These are phyloP conservation scores for Wickerhamomyces sp. DNA, from an alignment of 1,139 yeast genomes.

Conservation along the genomic window DNA sequence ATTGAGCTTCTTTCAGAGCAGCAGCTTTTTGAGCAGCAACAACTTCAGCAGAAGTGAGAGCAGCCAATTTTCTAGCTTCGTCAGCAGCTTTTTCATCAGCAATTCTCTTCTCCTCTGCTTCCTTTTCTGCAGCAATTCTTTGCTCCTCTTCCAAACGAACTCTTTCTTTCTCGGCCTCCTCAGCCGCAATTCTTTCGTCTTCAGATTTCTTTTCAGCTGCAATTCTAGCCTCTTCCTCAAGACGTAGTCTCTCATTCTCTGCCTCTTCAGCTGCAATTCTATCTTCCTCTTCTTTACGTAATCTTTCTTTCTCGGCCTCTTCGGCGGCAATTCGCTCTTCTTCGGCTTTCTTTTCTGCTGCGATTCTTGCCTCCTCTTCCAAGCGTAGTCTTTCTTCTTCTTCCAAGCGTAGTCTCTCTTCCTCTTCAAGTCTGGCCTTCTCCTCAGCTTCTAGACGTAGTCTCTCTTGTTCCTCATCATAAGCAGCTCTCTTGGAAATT, in stretches of 20 bases:
- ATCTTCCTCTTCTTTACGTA: too few relatives aligned
- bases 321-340: constrained; percentile 5
- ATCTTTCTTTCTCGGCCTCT: constrained; percentile 8
- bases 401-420: constrained; percentile 8
- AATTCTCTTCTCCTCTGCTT: constrained; percentile 11
- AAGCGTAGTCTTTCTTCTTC: constrained; percentile 7
- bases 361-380: constrained; percentile 9
- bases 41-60: constrained; percentile 1
- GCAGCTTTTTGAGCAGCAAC: constrained; percentile 1
- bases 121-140: constrained; percentile 6
- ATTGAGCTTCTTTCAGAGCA: constrained; percentile 2
- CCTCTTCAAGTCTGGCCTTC: constrained; percentile 9
- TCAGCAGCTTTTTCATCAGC: constrained; percentile 7
- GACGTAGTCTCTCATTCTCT: constrained; percentile 8
- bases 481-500: constrained; percentile 31
- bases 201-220: constrained; percentile 6
- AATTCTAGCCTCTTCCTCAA: constrained; percentile 8
- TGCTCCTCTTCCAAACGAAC: too few relatives aligned
- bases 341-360: constrained; percentile 5
- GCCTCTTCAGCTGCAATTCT: constrained; percentile 10
- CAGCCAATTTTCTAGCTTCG: constrained; percentile 4
- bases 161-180: constrained; percentile 8
- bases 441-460: constrained; percentile 16
- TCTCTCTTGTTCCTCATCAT: constrained; percentile 28
- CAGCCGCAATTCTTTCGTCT: constrained; percentile 4